These are phyloP conservation scores for Trypanosoma rangeli DNA, from an alignment of 208 protist species.

Conservation along the genomic window DNA sequence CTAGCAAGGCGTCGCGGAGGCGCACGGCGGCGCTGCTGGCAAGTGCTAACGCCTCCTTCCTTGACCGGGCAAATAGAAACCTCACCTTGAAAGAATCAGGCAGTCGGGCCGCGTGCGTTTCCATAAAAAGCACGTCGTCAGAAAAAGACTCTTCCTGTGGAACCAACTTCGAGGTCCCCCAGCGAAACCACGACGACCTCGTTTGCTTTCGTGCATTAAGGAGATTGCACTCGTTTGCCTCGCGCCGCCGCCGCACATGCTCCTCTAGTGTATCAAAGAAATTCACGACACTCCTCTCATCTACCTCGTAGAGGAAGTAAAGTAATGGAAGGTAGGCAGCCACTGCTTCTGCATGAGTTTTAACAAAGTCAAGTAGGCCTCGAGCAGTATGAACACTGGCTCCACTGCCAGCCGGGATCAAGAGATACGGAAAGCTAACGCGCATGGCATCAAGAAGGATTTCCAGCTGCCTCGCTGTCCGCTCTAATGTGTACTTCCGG, in stretches of 20 bases:
- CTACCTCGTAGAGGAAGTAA: conserved; percentile 44
- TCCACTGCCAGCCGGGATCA: conserved; percentile 27
- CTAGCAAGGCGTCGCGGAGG: conserved; percentile 22
- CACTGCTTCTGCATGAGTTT: conserved; percentile 21
- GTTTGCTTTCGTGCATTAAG: conserved; percentile 30
- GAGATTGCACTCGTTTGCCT: conserved; percentile 21
- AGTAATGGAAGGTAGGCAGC: conserved; percentile 39
- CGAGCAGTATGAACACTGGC: conserved; percentile 15
- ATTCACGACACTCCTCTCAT: conserved; percentile 25
- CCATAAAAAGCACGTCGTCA: conserved; percentile 28
- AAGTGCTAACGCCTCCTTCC: conserved; percentile 10
- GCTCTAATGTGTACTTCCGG: conserved; percentile 33
- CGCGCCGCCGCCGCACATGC: conserved; percentile 22
- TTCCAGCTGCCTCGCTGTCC: conserved; percentile 27
- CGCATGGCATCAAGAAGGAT: conserved; percentile 34
- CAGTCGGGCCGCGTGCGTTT: conserved; percentile 19
- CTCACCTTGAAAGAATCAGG: conserved; percentile 23
- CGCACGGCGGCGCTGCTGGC: neutral
- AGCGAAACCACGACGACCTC: conserved; percentile 43
- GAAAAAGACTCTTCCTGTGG: conserved; percentile 3
- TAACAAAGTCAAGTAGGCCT: conserved; percentile 29
- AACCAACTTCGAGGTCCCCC: conserved; percentile 12
- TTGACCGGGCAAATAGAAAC: conserved; percentile 17
- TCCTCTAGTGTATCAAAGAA: conserved; percentile 37
- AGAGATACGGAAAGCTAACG: conserved; percentile 45